phyloP scores from a whole-genome alignment of 2,329 filamentous ascomycete species.

The Dothiorella sarmentorum region DNA sequence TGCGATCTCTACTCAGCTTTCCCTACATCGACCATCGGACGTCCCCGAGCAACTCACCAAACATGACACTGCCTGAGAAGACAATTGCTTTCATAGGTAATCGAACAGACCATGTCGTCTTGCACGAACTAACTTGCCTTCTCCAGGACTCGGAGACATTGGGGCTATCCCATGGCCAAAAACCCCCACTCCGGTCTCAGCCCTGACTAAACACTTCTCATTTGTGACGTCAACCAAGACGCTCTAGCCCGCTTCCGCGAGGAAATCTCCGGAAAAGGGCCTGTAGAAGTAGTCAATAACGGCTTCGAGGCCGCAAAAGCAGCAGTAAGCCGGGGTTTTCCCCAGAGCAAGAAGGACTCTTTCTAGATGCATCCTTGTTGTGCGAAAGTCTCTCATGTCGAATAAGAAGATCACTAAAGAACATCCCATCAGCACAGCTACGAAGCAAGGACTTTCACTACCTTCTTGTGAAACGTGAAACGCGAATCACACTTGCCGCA shows the following conservation, averaged over 20 bases:
- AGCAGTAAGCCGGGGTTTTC: constrained; percentile 45
- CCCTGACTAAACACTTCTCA: constrained; percentile 39
- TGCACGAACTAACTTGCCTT: too few species aligned
- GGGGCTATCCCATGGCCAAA: constrained; percentile 52
- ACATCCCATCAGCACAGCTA: background rate
- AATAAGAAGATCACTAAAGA: constrained; percentile 37
- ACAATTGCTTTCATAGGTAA: too few species aligned
- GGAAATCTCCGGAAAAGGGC: constrained; percentile 27
- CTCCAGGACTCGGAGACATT: constrained; percentile 52
- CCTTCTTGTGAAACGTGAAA: constrained; percentile 42
- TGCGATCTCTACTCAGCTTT: too few species aligned
- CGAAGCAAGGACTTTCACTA: constrained; percentile 21
- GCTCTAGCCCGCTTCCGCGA: constrained; percentile 40
- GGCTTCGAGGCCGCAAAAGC: constrained; percentile 50
- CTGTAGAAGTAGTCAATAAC: constrained; percentile 39
- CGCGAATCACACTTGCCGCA: constrained; percentile 41
- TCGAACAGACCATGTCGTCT: too few species aligned
- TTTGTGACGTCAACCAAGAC: constrained; percentile 47
- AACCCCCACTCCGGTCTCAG: constrained; percentile 46
- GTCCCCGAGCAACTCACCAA: too few species aligned
- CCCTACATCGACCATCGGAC: too few species aligned
- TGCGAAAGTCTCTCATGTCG: constrained; percentile 41
- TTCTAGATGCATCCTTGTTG: constrained; percentile 24
- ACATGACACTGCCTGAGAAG: too few species aligned
- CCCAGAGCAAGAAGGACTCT: too few species aligned